phyloP scores from a whole-genome alignment of 208 protist genomes.

The Kentomonas sorsogonicus region DNA sequence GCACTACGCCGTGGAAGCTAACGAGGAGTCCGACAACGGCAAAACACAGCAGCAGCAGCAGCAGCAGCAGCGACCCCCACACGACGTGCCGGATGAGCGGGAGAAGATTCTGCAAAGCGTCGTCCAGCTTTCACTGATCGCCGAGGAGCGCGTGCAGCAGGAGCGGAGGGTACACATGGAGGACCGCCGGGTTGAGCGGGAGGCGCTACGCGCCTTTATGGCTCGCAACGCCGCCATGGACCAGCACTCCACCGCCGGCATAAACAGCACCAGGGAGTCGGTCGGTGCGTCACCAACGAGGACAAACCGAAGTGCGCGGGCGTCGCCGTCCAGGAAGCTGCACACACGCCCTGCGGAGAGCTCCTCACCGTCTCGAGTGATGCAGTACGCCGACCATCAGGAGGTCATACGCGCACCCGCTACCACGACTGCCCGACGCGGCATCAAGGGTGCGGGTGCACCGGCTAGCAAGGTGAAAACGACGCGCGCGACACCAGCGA shows the following conservation, averaged over 20 bases:
- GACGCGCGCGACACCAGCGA: too few relatives aligned
- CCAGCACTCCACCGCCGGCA: background rate
- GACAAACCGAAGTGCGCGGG: too few relatives aligned
- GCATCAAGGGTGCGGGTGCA: too few relatives aligned
- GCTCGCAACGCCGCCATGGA: constrained; percentile 3
- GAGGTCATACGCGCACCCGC: too few relatives aligned
- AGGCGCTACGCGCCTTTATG: constrained; percentile 1
- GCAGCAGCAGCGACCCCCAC: too few relatives aligned
- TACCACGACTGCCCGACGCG: too few relatives aligned
- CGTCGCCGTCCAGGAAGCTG: too few relatives aligned
- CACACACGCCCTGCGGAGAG: too few relatives aligned
- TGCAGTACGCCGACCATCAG: too few relatives aligned
- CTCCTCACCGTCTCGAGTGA: too few relatives aligned
- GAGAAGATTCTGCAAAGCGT: constrained; percentile 5
- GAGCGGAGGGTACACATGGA: background rate
- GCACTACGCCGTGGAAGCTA: background rate
- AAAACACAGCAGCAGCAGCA: background rate
- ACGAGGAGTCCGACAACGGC: background rate
- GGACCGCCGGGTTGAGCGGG: background rate
- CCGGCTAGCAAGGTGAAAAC: too few relatives aligned
- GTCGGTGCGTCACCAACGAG: too few relatives aligned
- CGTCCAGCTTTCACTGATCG: constrained; percentile 1
- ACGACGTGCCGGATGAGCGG: background rate
- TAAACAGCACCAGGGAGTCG: background rate
- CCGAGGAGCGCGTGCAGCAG: background rate